Conservation (phyloP, 116 monocot species). For the Thalassia testudinum region DNA sequence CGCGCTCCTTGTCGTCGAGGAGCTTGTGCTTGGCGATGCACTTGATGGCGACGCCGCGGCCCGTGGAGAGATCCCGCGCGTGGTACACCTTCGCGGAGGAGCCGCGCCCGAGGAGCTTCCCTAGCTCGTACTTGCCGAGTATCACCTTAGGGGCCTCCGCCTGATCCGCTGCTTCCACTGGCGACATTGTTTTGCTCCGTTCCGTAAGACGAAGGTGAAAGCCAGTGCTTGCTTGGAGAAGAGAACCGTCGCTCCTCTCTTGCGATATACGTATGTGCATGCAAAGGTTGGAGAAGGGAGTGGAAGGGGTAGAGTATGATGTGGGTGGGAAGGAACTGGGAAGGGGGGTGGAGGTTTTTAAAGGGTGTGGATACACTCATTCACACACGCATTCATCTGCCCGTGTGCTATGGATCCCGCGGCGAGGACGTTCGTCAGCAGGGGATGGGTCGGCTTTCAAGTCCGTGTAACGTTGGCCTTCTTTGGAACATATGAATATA, state of each 20-base stretch:
- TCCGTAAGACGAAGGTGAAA: neutral
- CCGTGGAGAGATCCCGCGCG: neutral
- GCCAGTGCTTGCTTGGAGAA: too few relatives aligned
- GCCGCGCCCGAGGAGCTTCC: neutral
- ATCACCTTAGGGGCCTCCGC: neutral
- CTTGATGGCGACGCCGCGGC: conserved; percentile 1
- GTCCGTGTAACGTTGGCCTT: too few relatives aligned
- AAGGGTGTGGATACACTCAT: too few relatives aligned
- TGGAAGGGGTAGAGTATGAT: too few relatives aligned
- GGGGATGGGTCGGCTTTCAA: too few relatives aligned
- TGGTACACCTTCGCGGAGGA: conserved; percentile 1
- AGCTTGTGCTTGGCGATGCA: neutral
- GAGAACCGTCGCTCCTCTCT: neutral
- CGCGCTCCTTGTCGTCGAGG: neutral
- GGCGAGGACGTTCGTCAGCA: too few relatives aligned
- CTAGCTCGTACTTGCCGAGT: conserved; percentile 1
- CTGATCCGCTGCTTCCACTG: too few relatives aligned
- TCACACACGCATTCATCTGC: too few relatives aligned
- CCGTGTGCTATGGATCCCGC: too few relatives aligned
- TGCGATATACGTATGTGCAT: neutral
- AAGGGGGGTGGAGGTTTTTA: neutral
- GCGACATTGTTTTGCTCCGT: too few relatives aligned
- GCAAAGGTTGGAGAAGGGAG: too few relatives aligned
- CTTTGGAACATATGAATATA: too few relatives aligned
- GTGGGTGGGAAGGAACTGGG: neutral